Base-by-base conservation (phyloP, 2,329 filamentous ascomycete genomes). In the Aspergillus fructus region DNA sequence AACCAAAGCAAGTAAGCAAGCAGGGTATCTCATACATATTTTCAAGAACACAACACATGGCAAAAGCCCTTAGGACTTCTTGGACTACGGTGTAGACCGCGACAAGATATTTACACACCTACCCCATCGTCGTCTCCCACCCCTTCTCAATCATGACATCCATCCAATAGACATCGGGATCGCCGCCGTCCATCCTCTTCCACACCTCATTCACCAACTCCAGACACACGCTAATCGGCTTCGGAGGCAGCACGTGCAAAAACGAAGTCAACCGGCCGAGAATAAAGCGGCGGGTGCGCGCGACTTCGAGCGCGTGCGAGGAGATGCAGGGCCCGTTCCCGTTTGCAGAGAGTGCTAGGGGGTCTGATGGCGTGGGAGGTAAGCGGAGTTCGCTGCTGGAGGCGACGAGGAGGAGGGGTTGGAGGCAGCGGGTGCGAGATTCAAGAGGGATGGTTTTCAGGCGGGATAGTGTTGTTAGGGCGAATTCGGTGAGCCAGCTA, bases 141-240 rank as follows among this genome's bases (percentile, higher is more conserved):
- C 80, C 78, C 57, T 80, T 82, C 66, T 83, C 80, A 62, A 82
- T 79, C 78, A 83, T 81, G 5, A 84, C 76, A 64, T 84, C 81
- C 63, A 84, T 76, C 82, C 82, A 84, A 66, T 83, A 83, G 4
- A 76, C 73, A 27, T 79, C 73, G 6, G 55, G 13, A 13, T 76
- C 71, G 0, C 79, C 79, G 2, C 73, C 72, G 66, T 85, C 82
- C 64, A 82, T 75, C 53, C 78, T 71, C 46, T 72, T 70, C 82
- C 82, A 84, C 0, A 81, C 80, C 67, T 83, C 81, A 55, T 77
- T 75, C 34, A 84, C 78, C 11, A 84, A 69, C 40, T 78, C 72
- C 13, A 83, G 68, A 65, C 81, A 80, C 27, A 78, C 76, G 57
- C 75, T 67, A 46, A 83, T 75, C 17, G 81, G 81, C 56, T 83